These are phyloP conservation scores for Xylaria grammica DNA, from an alignment of 495 filamentous ascomycete species.

Conservation along the genomic window DNA sequence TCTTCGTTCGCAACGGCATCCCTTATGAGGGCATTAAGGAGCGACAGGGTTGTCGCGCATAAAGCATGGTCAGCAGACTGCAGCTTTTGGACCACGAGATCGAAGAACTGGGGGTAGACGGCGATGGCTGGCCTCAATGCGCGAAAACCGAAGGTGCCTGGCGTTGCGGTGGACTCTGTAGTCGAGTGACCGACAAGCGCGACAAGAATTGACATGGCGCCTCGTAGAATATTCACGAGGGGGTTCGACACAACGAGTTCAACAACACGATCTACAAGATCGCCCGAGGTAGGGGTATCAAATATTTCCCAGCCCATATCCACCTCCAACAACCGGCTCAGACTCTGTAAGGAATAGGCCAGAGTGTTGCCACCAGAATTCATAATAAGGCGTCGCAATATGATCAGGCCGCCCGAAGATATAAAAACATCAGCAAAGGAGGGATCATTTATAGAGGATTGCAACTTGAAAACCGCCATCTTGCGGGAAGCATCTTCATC, in stretches of 20 bases:
- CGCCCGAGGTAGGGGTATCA: constrained; percentile 53
- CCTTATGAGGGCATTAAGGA: constrained; percentile 93
- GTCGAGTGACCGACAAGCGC: constrained; percentile 84
- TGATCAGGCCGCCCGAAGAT: constrained; percentile 78
- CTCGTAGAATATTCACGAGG: constrained; percentile 94
- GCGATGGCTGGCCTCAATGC: constrained; percentile 92
- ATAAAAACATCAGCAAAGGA: constrained; percentile 98
- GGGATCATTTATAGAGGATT: constrained; percentile 90
- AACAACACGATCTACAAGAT: constrained; percentile 75
- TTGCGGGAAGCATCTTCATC: constrained; percentile 89
- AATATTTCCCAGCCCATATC: constrained; percentile 96
- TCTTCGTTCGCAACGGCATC: constrained; percentile 87
- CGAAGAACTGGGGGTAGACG: constrained; percentile 89
- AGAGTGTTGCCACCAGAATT: constrained; percentile 89
- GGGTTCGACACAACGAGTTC: constrained; percentile 94
- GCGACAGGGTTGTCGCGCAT: constrained; percentile 91
- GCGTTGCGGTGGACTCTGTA: constrained; percentile 44
- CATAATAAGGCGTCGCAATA: constrained; percentile 81
- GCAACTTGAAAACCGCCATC: constrained; percentile 98
- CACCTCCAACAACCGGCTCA: constrained; percentile 85
- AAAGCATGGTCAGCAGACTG: constrained; percentile 94
- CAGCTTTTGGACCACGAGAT: constrained; percentile 86
- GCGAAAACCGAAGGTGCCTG: constrained; percentile 76
- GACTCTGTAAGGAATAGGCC: constrained; percentile 89
- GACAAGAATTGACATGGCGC: constrained; percentile 94